Conservation (phyloP, 495 filamentous ascomycete species). For the Aspergillus panamensis region DNA sequence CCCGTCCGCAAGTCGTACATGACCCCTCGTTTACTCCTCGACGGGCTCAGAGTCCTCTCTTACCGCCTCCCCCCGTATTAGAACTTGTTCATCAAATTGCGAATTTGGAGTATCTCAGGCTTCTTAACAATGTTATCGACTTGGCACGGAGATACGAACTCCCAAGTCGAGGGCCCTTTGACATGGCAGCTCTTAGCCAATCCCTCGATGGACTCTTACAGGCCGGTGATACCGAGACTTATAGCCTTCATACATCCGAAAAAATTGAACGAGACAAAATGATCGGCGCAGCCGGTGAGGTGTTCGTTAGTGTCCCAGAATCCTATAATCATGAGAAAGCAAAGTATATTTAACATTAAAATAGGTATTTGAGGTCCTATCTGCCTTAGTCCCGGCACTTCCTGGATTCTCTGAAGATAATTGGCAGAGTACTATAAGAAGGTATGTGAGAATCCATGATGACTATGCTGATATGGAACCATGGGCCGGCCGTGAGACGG, state of each 20-base stretch:
- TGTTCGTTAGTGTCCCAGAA: conserved; percentile 35
- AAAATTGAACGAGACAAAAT: conserved; percentile 11
- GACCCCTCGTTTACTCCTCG: not conserved
- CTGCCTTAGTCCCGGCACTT: conserved; percentile 20
- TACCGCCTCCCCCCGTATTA: not conserved
- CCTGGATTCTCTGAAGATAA: conserved; percentile 30
- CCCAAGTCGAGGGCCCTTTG: conserved; percentile 18
- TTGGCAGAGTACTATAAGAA: conserved; percentile 45
- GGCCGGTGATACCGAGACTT: not conserved
- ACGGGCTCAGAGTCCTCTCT: not conserved
- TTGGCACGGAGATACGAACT: conserved; percentile 24
- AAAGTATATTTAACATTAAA: not conserved
- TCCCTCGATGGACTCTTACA: not conserved
- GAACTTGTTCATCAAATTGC: not conserved
- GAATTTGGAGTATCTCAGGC: conserved; percentile 19
- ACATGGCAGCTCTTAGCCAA: conserved; percentile 6
- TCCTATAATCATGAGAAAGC: not conserved
- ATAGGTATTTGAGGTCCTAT: conserved; percentile 44
- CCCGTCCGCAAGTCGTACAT: not conserved
- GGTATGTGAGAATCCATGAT: conserved; percentile 30
- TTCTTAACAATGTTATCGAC: conserved; percentile 29
- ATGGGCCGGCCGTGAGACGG: conserved; percentile 39
- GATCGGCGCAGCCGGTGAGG: conserved; percentile 45
- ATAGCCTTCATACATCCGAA: conserved; percentile 9
- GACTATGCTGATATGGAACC: conserved; percentile 34